Conservation (phyloP, 768 basidiomycete species). For the Leccinum arenicola region DNA sequence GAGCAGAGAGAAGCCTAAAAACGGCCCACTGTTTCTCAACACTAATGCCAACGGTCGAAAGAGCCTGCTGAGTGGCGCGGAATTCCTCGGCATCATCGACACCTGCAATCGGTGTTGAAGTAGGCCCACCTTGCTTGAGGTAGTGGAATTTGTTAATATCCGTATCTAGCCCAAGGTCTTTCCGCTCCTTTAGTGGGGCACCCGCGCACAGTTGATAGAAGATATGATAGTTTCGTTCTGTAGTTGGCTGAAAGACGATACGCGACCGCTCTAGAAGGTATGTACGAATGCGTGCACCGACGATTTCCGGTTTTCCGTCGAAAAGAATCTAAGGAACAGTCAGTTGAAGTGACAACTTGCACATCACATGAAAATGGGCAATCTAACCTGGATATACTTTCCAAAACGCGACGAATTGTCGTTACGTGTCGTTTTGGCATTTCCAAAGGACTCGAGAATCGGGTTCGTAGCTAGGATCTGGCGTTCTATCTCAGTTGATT, state of each 20-base stretch:
- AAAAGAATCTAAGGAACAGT: constrained; percentile 76
- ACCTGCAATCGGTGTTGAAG: constrained; percentile 81
- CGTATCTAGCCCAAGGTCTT: constrained; percentile 86
- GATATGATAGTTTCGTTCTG: constrained; percentile 98
- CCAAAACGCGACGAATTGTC: constrained; percentile 99
- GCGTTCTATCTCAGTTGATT: constrained; percentile 91
- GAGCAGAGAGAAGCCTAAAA: constrained; percentile 87
- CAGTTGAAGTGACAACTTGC: not conserved
- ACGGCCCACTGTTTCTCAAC: constrained; percentile 99
- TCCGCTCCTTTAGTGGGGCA: constrained; percentile 91
- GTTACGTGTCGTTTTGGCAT: constrained; percentile 98
- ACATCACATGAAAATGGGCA: not conserved
- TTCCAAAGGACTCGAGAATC: constrained; percentile 97
- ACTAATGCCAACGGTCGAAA: constrained; percentile 96
- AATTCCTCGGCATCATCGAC: constrained; percentile 98
- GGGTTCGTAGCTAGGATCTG: constrained; percentile 99
- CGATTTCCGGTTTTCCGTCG: constrained; percentile 93
- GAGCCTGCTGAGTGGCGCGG: constrained; percentile 85
- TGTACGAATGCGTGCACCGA: constrained; percentile 97
- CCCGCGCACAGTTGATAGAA: constrained; percentile 99
- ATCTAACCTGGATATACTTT: constrained; percentile 89
- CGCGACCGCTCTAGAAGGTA: constrained; percentile 97
- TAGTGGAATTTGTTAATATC: constrained; percentile 89
- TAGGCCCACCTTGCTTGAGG: constrained; percentile 88
- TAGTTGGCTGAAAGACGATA: constrained; percentile 94